Evolutionary conservation across 2,329 filamentous ascomycete genomes (phyloP).

Genomic region (Talaromyces sp.): DNA sequence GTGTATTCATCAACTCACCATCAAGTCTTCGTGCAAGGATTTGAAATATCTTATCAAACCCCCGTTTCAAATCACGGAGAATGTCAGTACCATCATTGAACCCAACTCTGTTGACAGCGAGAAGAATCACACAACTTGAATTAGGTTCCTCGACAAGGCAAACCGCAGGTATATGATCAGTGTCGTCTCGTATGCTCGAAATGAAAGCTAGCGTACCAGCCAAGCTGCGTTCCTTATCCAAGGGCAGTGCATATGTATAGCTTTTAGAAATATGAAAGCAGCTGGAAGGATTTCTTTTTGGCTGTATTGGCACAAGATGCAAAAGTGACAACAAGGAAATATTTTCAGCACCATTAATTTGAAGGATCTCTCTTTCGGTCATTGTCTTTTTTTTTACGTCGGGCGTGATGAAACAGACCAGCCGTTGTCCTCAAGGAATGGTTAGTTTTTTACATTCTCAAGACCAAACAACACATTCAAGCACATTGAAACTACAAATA

Average conservation of each 20-base stretch:
- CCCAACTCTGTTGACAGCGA: constrained; percentile 32
- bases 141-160: constrained; percentile 28
- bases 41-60: constrained; percentile 1
- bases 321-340: constrained; percentile 18
- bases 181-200: constrained; percentile 28
- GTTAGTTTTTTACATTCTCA: too few species aligned
- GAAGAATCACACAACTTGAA: constrained; percentile 23
- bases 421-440: too few species aligned
- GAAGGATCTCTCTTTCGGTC: background rate
- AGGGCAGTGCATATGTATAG: constrained; percentile 28
- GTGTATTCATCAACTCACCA: background rate
- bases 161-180: constrained; percentile 35
- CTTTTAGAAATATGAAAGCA: background rate
- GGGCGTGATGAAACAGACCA: background rate
- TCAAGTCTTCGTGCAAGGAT: background rate
- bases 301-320: constrained; percentile 1
- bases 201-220: constrained; percentile 33
- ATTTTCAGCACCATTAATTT: constrained; percentile 6
- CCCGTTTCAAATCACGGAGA: constrained; percentile 17
- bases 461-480: too few species aligned
- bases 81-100: constrained; percentile 19
- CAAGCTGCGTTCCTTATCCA: constrained; percentile 32
- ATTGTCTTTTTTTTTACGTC: background rate
- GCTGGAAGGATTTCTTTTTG: background rate
- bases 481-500: too few species aligned